Percentiles rank a stretch among this genome's conserved stretches.
phyloP scores from a whole-genome alignment of 352 stramenopile genomes.

The Pythium aristosporum region DNA sequence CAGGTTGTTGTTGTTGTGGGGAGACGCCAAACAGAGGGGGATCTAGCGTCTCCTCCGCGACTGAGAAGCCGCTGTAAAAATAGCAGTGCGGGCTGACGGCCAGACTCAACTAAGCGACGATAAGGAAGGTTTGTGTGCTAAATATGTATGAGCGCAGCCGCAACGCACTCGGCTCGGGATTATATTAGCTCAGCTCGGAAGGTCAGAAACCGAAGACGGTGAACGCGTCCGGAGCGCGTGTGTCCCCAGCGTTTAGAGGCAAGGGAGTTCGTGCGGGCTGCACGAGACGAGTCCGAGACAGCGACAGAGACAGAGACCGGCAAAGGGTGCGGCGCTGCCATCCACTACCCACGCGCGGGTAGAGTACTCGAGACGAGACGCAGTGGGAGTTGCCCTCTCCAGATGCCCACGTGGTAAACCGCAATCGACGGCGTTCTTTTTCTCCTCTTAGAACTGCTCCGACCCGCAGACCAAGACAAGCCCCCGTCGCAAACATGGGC shows the following conservation, averaged over 20 bases:
- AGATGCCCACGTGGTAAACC: conserved; percentile 4
- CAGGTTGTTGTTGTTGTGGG: no score
- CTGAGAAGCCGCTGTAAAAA: no score
- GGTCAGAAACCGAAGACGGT: conserved; percentile 27
- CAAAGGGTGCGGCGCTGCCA: no score
- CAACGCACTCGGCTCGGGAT: neutral
- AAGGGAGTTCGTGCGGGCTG: neutral
- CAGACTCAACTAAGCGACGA: neutral
- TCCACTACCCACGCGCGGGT: no score
- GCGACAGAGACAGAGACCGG: neutral
- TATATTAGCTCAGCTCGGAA: neutral
- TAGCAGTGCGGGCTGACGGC: neutral
- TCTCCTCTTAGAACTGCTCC: neutral
- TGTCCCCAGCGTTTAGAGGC: neutral
- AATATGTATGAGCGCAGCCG: conserved; percentile 7
- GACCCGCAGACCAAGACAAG: neutral
- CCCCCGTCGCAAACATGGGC: conserved; percentile 13
- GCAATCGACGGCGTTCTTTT: neutral
- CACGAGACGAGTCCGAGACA: neutral
- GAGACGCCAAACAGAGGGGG: no score
- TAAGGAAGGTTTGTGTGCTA: neutral
- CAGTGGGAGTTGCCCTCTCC: neutral
- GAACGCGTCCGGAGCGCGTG: neutral
- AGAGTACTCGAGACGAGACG: neutral
- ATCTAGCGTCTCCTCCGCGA: no score